Conservation (phyloP, 495 filamentous ascomycete genomes). For the Barbatosphaeria neglecta region DNA sequence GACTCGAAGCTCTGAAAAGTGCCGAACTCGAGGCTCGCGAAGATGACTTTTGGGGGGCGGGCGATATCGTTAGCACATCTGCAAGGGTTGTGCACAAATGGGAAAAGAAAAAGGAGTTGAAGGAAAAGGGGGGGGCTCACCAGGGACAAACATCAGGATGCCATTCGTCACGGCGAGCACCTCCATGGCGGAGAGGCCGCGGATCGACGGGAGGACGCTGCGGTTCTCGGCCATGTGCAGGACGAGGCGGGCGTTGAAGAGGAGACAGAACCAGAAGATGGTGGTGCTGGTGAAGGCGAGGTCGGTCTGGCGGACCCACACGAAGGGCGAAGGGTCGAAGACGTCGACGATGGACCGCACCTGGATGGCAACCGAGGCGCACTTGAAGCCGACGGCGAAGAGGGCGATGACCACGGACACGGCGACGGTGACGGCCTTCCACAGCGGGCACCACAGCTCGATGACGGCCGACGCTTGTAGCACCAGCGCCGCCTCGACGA, state of each 20-base stretch:
- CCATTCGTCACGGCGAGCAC: slow-evolving; percentile 26
- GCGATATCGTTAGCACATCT: slow-evolving; percentile 9
- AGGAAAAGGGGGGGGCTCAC: too few species aligned
- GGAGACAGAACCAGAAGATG: slow-evolving; percentile 62
- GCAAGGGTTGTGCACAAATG: not conserved
- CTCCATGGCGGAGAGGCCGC: slow-evolving; percentile 22
- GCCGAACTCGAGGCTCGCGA: slow-evolving; percentile 53
- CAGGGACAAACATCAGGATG: slow-evolving; percentile 55
- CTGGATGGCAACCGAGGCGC: slow-evolving; percentile 47
- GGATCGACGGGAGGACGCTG: slow-evolving; percentile 15
- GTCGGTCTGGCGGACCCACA: slow-evolving; percentile 40
- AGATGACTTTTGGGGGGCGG: slow-evolving; percentile 55
- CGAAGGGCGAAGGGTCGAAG: not conserved
- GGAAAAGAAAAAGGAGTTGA: slow-evolving; percentile 2
- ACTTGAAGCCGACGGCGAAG: slow-evolving; percentile 46
- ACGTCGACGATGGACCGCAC: slow-evolving; percentile 34
- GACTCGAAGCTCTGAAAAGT: slow-evolving; percentile 37
- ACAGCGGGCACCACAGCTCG: slow-evolving; percentile 27
- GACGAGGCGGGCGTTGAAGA: slow-evolving; percentile 64
- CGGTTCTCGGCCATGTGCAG: slow-evolving; percentile 25
- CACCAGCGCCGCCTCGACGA: slow-evolving; percentile 54
- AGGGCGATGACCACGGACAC: slow-evolving; percentile 43
- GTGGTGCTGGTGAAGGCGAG: slow-evolving; percentile 48
- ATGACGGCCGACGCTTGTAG: slow-evolving; percentile 61
- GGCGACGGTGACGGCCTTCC: slow-evolving; percentile 30